These are phyloP conservation scores for Pichia rugopelliculosa DNA, from an alignment of 805 yeast species.

Conservation along the genomic window DNA sequence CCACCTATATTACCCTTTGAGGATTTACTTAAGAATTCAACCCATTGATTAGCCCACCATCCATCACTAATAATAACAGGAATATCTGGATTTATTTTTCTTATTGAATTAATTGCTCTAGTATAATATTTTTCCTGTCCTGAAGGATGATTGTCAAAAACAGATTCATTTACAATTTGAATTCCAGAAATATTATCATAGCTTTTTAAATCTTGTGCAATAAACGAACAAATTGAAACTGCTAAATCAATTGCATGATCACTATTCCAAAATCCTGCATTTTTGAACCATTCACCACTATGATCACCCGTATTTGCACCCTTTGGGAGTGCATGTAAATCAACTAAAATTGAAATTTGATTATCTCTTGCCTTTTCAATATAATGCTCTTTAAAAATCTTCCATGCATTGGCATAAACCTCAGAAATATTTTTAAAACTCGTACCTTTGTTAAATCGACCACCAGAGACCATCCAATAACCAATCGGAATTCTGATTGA, in stretches of 20 bases:
- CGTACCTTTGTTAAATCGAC: conserved; percentile 49
- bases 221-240: conserved; percentile 44
- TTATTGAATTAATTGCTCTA: conserved; percentile 54
- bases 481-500: conserved; percentile 85
- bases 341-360: conserved; percentile 70
- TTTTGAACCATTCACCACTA: conserved; percentile 58
- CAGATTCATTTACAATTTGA: conserved; percentile 83
- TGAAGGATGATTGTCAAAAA: conserved; percentile 46
- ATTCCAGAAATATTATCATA: conserved; percentile 72
- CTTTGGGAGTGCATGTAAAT: conserved; percentile 84
- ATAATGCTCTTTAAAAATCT: conserved; percentile 38
- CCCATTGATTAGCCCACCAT: conserved; percentile 86
- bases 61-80: conserved; percentile 87
- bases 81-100: conserved; percentile 44
- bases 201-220: conserved; percentile 49
- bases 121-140: conserved; percentile 55
- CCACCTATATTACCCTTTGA: conserved; percentile 31
- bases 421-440: conserved; percentile 47
- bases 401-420: conserved; percentile 76
- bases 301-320: conserved; percentile 88
- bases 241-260: conserved; percentile 37
- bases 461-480: conserved; percentile 77
- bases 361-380: conserved; percentile 52
- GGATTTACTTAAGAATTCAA: conserved; percentile 47
- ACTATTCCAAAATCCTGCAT: conserved; percentile 59